Evolutionary conservation across 83 land plant species (phyloP).

Genomic region (Picea abies): DNA sequence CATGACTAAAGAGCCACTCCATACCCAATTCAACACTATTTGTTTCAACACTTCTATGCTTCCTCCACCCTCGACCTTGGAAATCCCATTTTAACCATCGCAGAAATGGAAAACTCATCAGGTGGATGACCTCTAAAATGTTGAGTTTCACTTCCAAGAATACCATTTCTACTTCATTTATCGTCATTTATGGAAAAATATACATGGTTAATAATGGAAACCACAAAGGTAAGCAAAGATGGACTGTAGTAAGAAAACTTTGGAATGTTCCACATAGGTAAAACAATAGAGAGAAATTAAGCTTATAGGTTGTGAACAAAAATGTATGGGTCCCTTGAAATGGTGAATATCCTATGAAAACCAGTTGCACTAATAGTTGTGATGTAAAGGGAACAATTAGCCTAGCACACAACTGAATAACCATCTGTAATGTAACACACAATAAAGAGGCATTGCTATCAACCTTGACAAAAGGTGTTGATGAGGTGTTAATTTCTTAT

Average conservation of each 20-base stretch:
- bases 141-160: slow-evolving; percentile 31
- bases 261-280: slow-evolving; percentile 95
- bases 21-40: slow-evolving; percentile 97
- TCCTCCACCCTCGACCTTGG: slow-evolving; percentile 88
- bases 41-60: slow-evolving; percentile 77
- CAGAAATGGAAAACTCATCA: slow-evolving; percentile 83
- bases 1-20: slow-evolving; percentile 93
- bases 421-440: too few relatives aligned
- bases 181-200: slow-evolving; percentile 75
- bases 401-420: too few relatives aligned
- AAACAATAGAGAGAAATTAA: slow-evolving; percentile 73
- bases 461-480: too few relatives aligned
- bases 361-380: slow-evolving; percentile 88
- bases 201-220: slow-evolving; percentile 71
- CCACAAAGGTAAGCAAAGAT: slow-evolving; percentile 60
- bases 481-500: too few relatives aligned
- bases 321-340: slow-evolving; percentile 83
- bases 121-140: slow-evolving; percentile 71
- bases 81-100: slow-evolving; percentile 97
- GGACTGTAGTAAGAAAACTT: slow-evolving; percentile 66
- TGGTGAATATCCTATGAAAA: slow-evolving; percentile 58
- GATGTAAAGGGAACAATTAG: slow-evolving; percentile 65
- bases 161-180: slow-evolving; percentile 47
- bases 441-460: too few relatives aligned
- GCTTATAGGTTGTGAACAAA: slow-evolving; percentile 79